Conservation (phyloP, 2,329 filamentous ascomycete species). For the Conoideocrella luteorostrata region DNA sequence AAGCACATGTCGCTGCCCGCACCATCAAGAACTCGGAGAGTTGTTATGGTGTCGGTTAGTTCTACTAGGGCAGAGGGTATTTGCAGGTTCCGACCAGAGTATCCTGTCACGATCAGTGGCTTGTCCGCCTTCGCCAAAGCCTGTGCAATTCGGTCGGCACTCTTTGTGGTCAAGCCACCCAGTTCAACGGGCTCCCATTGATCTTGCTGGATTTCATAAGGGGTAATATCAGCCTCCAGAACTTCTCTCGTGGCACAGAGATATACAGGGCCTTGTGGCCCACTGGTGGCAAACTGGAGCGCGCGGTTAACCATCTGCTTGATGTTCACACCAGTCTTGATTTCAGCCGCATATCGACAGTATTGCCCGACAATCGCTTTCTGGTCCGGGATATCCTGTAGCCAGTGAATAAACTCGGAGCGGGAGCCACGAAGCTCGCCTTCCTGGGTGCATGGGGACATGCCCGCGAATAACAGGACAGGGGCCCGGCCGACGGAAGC, state of each 20-base stretch:
- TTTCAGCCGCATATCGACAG: slow-evolving; percentile 75
- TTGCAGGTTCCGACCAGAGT: slow-evolving; percentile 61
- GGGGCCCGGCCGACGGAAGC: slow-evolving; percentile 68
- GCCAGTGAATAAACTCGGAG: slow-evolving; percentile 83
- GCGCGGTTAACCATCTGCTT: slow-evolving; percentile 87
- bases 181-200: slow-evolving; percentile 67
- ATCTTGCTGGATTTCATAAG: slow-evolving; percentile 60
- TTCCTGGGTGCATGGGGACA: slow-evolving; percentile 70
- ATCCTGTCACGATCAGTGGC: slow-evolving; percentile 66
- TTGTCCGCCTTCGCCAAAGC: slow-evolving; percentile 57
- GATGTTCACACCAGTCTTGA: slow-evolving; percentile 77
- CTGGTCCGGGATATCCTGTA: slow-evolving; percentile 78
- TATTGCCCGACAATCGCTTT: slow-evolving; percentile 78
- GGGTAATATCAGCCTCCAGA: slow-evolving; percentile 77
- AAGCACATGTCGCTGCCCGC: slow-evolving; percentile 79
- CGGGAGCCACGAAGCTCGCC: slow-evolving; percentile 71
- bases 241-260: slow-evolving; percentile 71
- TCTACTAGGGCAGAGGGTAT: slow-evolving; percentile 56
- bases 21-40: slow-evolving; percentile 66
- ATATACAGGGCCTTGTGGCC: slow-evolving; percentile 75
- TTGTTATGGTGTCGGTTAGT: slow-evolving; percentile 61
- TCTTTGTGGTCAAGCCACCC: slow-evolving; percentile 47
- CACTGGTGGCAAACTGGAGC: slow-evolving; percentile 71
- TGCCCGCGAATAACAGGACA: slow-evolving; percentile 70
- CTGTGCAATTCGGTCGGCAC: slow-evolving; percentile 53